A percentile compares a stretch with the other conserved stretches of the same genome.
Evolutionary conservation across 2,329 filamentous ascomycete species (phyloP).

Genomic region (Colletotrichum zoysiae): DNA sequence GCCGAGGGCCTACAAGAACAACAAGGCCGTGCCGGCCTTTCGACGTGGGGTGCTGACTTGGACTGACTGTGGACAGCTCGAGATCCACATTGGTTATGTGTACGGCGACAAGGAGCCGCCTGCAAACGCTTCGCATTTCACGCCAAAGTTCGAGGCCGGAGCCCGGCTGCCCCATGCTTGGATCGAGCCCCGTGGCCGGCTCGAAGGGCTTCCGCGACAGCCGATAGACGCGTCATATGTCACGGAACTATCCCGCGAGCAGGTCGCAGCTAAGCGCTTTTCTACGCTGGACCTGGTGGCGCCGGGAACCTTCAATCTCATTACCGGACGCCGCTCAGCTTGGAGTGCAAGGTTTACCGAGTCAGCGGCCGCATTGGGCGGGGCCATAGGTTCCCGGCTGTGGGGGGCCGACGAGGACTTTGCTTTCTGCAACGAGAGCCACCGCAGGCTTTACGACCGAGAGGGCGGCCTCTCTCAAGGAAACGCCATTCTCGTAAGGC

Average conservation of each 20-base stretch:
- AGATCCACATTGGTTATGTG: slow-evolving; percentile 59
- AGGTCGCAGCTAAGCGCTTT: slow-evolving; percentile 47
- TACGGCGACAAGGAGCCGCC: slow-evolving; percentile 53
- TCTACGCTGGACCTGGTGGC: slow-evolving; percentile 53
- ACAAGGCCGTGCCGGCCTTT: background rate
- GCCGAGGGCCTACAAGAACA: background rate
- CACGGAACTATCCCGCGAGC: slow-evolving; percentile 46
- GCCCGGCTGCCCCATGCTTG: slow-evolving; percentile 57
- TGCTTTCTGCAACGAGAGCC: background rate
- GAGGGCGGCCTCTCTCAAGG: slow-evolving; percentile 44
- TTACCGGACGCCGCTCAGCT: background rate
- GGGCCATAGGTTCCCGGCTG: background rate
- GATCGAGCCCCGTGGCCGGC: slow-evolving; percentile 44
- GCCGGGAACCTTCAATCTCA: slow-evolving; percentile 10
- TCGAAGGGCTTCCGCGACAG: slow-evolving; percentile 20
- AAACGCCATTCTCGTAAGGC: slow-evolving; percentile 51
- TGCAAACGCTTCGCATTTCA: slow-evolving; percentile 53
- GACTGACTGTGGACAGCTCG: slow-evolving; percentile 45
- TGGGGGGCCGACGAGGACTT: slow-evolving; percentile 21
- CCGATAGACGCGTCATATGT: slow-evolving; percentile 53
- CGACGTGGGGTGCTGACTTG: background rate
- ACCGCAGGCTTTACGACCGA: slow-evolving; percentile 42
- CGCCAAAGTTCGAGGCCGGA: slow-evolving; percentile 52
- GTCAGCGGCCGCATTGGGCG: background rate
- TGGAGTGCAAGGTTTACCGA: slow-evolving; percentile 13